Percentiles rank a stretch among this genome's conserved stretches.
Conservation (phyloP, 108 stramenopile species). For the Nitzschia sp. region DNA sequence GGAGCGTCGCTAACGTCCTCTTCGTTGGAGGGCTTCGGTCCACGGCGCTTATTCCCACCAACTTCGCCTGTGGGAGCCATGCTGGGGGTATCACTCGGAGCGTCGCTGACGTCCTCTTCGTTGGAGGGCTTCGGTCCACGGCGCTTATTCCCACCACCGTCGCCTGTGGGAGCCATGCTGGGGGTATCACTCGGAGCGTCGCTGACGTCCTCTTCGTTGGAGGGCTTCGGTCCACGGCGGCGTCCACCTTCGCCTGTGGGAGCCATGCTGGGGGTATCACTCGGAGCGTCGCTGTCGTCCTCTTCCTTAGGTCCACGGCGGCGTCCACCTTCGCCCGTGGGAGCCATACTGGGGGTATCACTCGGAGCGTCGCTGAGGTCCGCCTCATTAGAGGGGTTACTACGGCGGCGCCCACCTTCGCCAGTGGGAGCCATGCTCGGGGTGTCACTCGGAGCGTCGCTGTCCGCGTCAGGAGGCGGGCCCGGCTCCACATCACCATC, state of each 20-base stretch:
- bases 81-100: conserved; percentile 14
- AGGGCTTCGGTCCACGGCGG: background rate
- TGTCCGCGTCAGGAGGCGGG: background rate
- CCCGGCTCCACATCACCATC: no score
- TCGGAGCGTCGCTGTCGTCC: conserved; percentile 16
- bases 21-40: background rate
- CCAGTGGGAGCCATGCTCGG: conserved; percentile 6
- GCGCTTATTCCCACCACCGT: background rate
- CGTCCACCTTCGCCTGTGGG: conserved; percentile 11
- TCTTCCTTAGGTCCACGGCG: background rate
- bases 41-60: no score
- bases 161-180: conserved; percentile 18
- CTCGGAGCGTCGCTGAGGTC: conserved; percentile 26
- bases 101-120: background rate
- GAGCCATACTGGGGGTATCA: conserved; percentile 12
- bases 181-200: conserved; percentile 18
- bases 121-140: background rate
- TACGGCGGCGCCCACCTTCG: background rate
- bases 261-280: conserved; percentile 19
- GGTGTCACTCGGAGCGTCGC: conserved; percentile 14
- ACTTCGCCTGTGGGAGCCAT: conserved; percentile 3
- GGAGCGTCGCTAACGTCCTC: conserved; percentile 12
- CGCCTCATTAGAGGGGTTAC: background rate
- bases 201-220: background rate
- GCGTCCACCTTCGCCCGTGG: conserved; percentile 3